These are phyloP conservation scores for Globisporangium barbulae DNA, from an alignment of 352 stramenopile species.

Conservation along the genomic window DNA sequence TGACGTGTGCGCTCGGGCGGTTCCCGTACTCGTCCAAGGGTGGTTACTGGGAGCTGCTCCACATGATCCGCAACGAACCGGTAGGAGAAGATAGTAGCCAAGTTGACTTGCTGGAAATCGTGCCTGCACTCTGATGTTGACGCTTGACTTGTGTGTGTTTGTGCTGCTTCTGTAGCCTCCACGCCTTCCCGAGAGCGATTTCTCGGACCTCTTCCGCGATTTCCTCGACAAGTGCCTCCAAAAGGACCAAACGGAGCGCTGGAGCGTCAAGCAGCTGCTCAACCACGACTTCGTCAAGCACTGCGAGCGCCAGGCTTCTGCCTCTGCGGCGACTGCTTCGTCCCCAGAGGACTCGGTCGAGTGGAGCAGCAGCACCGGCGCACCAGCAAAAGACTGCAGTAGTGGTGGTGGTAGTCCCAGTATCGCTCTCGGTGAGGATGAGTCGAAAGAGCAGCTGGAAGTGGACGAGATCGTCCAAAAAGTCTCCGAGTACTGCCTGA, in stretches of 20 bases:
- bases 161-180: constrained; percentile 35
- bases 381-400: constrained; percentile 16
- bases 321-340: constrained; percentile 5
- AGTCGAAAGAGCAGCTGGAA: constrained; percentile 65
- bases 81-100: constrained; percentile 23
- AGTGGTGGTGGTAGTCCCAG: neutral
- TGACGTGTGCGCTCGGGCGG: constrained; percentile 86
- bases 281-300: constrained; percentile 65
- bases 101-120: neutral
- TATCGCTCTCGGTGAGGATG: constrained; percentile 28
- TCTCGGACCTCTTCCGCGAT: constrained; percentile 70
- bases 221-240: constrained; percentile 81
- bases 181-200: constrained; percentile 60
- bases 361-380: constrained; percentile 19
- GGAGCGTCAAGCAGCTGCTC: constrained; percentile 78
- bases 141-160: neutral
- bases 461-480: constrained; percentile 79
- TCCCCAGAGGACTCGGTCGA: constrained; percentile 26
- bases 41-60: constrained; percentile 90
- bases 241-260: constrained; percentile 76
- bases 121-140: neutral
- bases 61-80: constrained; percentile 85
- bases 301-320: constrained; percentile 23
- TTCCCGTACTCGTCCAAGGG: constrained; percentile 85
- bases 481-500: constrained; percentile 74